A percentile compares a stretch with the other conserved stretches of the same genome.
These are phyloP conservation scores for Suillus subluteus DNA, from an alignment of 768 basidiomycete species.

Conservation along the genomic window DNA sequence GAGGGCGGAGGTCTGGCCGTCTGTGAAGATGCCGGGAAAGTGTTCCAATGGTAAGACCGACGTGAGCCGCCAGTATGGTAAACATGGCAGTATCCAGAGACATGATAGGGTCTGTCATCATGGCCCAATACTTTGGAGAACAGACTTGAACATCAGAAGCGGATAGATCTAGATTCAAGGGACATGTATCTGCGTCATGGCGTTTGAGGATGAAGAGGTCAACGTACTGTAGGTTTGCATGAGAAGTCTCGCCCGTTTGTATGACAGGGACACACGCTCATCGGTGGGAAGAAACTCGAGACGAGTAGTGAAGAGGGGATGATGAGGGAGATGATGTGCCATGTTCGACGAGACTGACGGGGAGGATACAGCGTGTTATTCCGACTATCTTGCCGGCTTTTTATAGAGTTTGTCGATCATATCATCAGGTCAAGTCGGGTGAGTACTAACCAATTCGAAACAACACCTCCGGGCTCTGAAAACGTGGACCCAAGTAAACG, in stretches of 20 bases:
- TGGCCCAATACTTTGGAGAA: constrained; percentile 52
- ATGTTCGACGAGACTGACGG: constrained; percentile 18
- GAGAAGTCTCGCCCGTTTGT: constrained; percentile 52
- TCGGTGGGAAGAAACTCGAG: constrained; percentile 49
- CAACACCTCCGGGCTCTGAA: constrained; percentile 8
- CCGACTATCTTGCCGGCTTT: constrained; percentile 19
- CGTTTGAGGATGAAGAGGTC: constrained; percentile 8
- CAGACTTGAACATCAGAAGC: constrained; percentile 52
- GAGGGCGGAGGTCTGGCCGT: constrained; percentile 52
- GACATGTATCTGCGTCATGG: background rate
- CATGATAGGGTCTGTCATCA: constrained; percentile 57
- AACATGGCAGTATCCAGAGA: constrained; percentile 56
- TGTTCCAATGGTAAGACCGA: constrained; percentile 57
- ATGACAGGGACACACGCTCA: constrained; percentile 52
- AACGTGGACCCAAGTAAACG: constrained; percentile 14
- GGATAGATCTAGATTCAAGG: constrained; percentile 31
- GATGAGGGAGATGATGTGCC: constrained; percentile 19
- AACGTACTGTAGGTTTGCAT: constrained; percentile 51
- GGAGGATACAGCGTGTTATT: constrained; percentile 17
- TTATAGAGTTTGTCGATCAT: constrained; percentile 25
- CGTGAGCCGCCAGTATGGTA: constrained; percentile 55
- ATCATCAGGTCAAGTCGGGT: constrained; percentile 10
- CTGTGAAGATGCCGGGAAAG: constrained; percentile 50
- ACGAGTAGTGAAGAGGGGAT: constrained; percentile 50
- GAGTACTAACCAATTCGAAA: constrained; percentile 21